Conservation (phyloP, 257 asterid genomes). For the Striga asiatica region DNA sequence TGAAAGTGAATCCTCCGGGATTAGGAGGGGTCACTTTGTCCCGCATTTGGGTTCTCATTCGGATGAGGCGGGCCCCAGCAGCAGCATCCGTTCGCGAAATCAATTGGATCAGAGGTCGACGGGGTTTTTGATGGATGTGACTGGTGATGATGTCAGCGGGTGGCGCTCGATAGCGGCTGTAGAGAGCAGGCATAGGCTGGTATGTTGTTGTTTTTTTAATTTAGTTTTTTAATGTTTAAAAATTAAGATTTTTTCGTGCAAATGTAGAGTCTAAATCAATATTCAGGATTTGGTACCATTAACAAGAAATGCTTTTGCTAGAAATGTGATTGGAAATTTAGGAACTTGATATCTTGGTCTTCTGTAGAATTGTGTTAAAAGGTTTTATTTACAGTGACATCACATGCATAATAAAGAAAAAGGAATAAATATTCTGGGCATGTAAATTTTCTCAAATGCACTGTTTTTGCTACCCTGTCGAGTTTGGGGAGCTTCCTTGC, state of each 20-base stretch:
- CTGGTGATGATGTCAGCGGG: slow-evolving; percentile 35
- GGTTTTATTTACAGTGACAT: too few species aligned
- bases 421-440: background rate
- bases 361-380: background rate
- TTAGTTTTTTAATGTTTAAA: background rate
- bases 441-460: background rate
- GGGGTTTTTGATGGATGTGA: slow-evolving; percentile 28
- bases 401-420: too few species aligned
- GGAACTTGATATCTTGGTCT: background rate
- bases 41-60: slow-evolving; percentile 36
- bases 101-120: slow-evolving; percentile 37
- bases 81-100: too few species aligned
- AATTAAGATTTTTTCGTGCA: too few species aligned
- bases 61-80: slow-evolving; percentile 34
- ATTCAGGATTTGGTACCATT: too few species aligned
- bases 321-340: background rate
- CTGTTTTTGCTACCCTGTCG: too few species aligned
- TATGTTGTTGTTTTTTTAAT: slow-evolving; percentile 4
- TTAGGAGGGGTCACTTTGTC: slow-evolving; percentile 36
- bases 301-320: too few species aligned
- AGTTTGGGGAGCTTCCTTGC: too few species aligned
- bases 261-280: too few species aligned
- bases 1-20: slow-evolving; percentile 44
- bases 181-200: slow-evolving; percentile 72
- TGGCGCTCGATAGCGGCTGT: slow-evolving; percentile 60